Percentiles rank a stretch among this genome's conserved stretches.
phyloP scores from a whole-genome alignment of 2,329 filamentous ascomycete species.

The Fusarium nygamai region DNA sequence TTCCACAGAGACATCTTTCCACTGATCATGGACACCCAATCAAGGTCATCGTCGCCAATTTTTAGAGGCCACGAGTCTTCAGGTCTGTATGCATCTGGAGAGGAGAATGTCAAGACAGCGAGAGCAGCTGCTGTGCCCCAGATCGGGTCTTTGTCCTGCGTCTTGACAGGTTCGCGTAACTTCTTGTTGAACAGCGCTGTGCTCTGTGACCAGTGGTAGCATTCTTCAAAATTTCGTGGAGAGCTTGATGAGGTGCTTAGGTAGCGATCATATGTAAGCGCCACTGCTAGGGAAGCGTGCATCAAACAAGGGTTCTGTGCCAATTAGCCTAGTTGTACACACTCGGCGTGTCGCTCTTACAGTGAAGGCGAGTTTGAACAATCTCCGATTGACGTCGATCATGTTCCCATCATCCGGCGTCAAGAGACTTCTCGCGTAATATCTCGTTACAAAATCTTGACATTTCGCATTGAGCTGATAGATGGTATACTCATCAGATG shows the following conservation, averaged over 20 bases:
- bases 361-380: constrained; percentile 51
- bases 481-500: constrained; percentile 42
- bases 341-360: constrained; percentile 42
- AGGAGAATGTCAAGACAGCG: constrained; percentile 52
- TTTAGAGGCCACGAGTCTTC: constrained; percentile 50
- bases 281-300: constrained; percentile 57
- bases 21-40: constrained; percentile 49
- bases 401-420: constrained; percentile 51
- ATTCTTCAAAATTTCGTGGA: constrained; percentile 50
- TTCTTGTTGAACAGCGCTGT: constrained; percentile 52
- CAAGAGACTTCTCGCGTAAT: constrained; percentile 50
- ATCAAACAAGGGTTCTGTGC: constrained; percentile 55
- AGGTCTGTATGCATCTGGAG: constrained; percentile 47
- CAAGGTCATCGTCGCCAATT: constrained; percentile 39
- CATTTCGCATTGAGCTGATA: constrained; percentile 52
- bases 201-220: constrained; percentile 55
- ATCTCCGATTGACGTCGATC: constrained; percentile 49
- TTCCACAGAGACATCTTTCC: constrained; percentile 52
- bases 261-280: constrained; percentile 53
- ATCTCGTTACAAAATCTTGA: constrained; percentile 54
- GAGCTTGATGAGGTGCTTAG: constrained; percentile 34
- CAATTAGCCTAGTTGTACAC: not conserved
- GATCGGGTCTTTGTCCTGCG: constrained; percentile 54
- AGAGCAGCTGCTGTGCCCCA: constrained; percentile 59
- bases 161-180: constrained; percentile 47